phyloP scores from a whole-genome alignment of 2,329 filamentous ascomycete genomes.

The Calycina marina region DNA sequence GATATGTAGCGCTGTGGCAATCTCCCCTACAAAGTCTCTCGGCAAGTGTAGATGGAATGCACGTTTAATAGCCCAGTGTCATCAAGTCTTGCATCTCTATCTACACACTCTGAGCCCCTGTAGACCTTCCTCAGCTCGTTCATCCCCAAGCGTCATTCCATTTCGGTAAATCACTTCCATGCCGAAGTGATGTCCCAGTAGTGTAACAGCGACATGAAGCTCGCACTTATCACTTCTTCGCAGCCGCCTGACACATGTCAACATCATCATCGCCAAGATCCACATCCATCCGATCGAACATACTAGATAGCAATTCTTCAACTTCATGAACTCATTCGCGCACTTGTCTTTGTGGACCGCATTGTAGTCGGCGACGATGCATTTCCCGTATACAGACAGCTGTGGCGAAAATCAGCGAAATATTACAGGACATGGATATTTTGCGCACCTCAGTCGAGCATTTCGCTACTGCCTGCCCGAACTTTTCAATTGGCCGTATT shows the following conservation, averaged over 20 bases:
- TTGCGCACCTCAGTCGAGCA: conserved; percentile 46
- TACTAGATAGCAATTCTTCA: conserved; percentile 85
- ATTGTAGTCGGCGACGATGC: conserved; percentile 80
- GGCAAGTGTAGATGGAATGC: too few relatives aligned
- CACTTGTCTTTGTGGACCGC: conserved; percentile 87
- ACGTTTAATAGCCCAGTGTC: too few relatives aligned
- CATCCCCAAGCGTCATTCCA: too few relatives aligned
- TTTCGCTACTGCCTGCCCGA: conserved; percentile 49
- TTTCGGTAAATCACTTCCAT: conserved; percentile 1
- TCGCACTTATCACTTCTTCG: conserved; percentile 29
- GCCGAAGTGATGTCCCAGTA: background rate
- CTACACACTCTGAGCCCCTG: too few relatives aligned
- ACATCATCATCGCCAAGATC: too few relatives aligned
- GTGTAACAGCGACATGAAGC: conserved; percentile 1
- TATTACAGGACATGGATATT: background rate
- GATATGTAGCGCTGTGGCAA: too few relatives aligned
- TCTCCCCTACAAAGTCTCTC: too few relatives aligned
- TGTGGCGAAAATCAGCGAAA: conserved; percentile 24
- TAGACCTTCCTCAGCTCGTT: too few relatives aligned
- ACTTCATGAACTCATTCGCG: conserved; percentile 62
- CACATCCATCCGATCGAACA: conserved; percentile 16
- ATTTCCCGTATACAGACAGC: conserved; percentile 81
- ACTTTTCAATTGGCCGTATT: conserved; percentile 52
- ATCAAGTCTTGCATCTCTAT: too few relatives aligned
- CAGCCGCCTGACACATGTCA: conserved; percentile 29